Percentiles rank a stretch among this genome's conserved stretches.
These are phyloP conservation scores for Populus hybrid DNA, from an alignment of 441 rosid species.

Conservation along the genomic window DNA sequence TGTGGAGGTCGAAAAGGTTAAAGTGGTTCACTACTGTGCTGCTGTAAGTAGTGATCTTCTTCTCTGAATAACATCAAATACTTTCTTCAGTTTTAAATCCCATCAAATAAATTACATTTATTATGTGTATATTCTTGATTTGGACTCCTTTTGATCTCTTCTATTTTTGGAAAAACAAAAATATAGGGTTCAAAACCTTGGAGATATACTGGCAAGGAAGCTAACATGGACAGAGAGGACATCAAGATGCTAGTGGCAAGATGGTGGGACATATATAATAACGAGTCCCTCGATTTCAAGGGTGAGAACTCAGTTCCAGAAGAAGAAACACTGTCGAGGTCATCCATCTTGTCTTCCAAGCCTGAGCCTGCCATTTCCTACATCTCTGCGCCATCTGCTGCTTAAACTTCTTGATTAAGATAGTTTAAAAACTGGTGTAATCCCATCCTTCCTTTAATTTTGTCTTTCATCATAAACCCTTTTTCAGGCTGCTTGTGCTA, in stretches of 20 bases:
- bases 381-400: constrained; percentile 73
- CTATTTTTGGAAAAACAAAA: neutral
- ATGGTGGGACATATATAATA: constrained; percentile 76
- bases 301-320: constrained; percentile 9
- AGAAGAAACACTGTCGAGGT: constrained; percentile 19
- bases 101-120: neutral
- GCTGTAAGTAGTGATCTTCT: constrained; percentile 32
- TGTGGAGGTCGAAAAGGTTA: constrained; percentile 47
- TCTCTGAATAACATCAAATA: neutral
- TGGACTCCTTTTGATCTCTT: neutral
- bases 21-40: constrained; percentile 77
- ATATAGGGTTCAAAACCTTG: constrained; percentile 50
- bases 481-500: constrained; percentile 6
- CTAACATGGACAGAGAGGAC: constrained; percentile 70
- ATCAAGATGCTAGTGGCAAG: constrained; percentile 53
- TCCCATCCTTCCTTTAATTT: neutral
- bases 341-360: constrained; percentile 37
- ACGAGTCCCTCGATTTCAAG: constrained; percentile 54
- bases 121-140: neutral
- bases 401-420: constrained; percentile 24
- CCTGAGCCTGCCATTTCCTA: constrained; percentile 43
- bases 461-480: neutral
- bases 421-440: constrained; percentile 19
- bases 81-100: neutral
- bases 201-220: constrained; percentile 69